Conservation (phyloP, 1,284 basidiomycete species). For the Neotropicomus parvogracilis region DNA sequence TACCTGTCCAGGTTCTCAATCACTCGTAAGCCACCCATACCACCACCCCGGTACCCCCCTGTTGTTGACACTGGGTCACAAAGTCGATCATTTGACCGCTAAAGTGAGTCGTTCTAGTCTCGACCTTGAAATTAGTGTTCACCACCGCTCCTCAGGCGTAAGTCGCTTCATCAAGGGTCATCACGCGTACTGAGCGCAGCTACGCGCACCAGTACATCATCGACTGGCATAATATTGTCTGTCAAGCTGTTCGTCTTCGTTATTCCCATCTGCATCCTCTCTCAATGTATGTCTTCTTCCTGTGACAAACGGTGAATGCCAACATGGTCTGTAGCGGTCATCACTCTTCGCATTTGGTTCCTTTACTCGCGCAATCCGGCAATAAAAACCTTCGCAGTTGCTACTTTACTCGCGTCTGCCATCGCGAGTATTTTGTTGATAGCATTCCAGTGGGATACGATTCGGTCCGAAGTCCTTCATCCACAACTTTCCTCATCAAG, state of each 20-base stretch:
- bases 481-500: not conserved
- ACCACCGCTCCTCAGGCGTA: slow-evolving; percentile 2
- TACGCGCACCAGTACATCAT: not conserved
- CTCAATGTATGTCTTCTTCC: slow-evolving; percentile 8
- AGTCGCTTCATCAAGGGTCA: not conserved
- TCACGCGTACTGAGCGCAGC: not conserved
- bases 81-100: not conserved
- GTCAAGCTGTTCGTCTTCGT: slow-evolving; percentile 7
- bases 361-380: slow-evolving; percentile 8
- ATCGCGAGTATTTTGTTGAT: not conserved
- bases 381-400: slow-evolving; percentile 6
- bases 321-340: slow-evolving; percentile 8
- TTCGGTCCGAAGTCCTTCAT: not conserved
- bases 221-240: not conserved
- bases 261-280: slow-evolving; percentile 9
- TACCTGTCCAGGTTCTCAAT: not conserved
- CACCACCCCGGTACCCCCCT: not conserved
- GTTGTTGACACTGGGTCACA: not conserved
- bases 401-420: not conserved
- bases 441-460: not conserved
- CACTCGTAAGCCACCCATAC: slow-evolving; percentile 1
- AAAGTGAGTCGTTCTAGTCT: not conserved
- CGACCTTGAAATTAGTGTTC: not conserved
- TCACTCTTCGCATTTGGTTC: slow-evolving; percentile 14
- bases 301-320: not conserved